phyloP scores from a whole-genome alignment of 352 stramenopile species.

The Globisporangium megalacanthum region DNA sequence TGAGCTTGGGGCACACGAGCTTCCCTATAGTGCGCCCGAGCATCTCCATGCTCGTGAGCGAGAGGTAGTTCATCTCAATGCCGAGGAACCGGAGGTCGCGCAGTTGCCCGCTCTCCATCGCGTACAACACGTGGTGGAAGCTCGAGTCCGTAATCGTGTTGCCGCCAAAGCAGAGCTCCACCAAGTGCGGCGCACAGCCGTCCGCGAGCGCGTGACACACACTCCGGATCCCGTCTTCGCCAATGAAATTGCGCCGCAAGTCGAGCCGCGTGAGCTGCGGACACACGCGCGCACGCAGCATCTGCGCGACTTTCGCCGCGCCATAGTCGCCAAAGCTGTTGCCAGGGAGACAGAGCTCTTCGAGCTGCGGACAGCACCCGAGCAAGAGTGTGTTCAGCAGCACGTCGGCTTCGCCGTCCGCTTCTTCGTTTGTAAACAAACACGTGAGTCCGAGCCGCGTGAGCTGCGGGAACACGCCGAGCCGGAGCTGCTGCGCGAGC shows the following conservation, averaged over 20 bases:
- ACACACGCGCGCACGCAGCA: constrained; percentile 75
- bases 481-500: constrained; percentile 60
- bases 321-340: constrained; percentile 86
- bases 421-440: constrained; percentile 85
- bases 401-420: constrained; percentile 76
- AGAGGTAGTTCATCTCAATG: constrained; percentile 86
- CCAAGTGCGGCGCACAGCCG: constrained; percentile 56
- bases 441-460: constrained; percentile 65
- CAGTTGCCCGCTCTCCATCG: constrained; percentile 73
- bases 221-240: constrained; percentile 65
- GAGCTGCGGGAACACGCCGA: constrained; percentile 49
- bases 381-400: constrained; percentile 77
- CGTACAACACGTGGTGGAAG: constrained; percentile 76
- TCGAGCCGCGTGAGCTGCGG: constrained; percentile 75
- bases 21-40: constrained; percentile 78
- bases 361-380: constrained; percentile 65
- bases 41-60: constrained; percentile 80
- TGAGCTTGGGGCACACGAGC: constrained; percentile 65
- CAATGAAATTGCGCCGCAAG: constrained; percentile 82
- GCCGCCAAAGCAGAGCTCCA: constrained; percentile 72
- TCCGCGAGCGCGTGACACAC: constrained; percentile 70
- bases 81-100: constrained; percentile 62
- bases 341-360: constrained; percentile 74
- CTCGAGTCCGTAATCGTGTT: constrained; percentile 84
- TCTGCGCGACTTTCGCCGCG: constrained; percentile 72